phyloP scores from a whole-genome alignment of 2,329 filamentous ascomycete genomes.

The Ophiostoma piceae region DNA sequence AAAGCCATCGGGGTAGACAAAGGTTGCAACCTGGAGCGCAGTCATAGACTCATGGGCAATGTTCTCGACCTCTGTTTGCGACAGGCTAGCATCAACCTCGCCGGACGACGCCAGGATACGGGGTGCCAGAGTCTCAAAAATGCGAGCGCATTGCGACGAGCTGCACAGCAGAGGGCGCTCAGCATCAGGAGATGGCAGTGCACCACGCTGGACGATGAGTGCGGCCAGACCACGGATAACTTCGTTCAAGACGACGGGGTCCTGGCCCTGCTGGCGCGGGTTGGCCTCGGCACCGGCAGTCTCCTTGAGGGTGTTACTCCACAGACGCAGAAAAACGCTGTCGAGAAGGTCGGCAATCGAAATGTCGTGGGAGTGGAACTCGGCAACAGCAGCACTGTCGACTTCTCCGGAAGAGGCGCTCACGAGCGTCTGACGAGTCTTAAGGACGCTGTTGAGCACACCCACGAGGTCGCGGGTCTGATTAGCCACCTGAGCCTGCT shows the following conservation, averaged over 20 bases:
- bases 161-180: slow-evolving; percentile 34
- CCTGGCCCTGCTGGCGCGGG: slow-evolving; percentile 28
- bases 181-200: slow-evolving; percentile 15
- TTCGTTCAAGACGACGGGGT: slow-evolving; percentile 38
- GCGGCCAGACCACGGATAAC: slow-evolving; percentile 45
- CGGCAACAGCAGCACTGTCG: slow-evolving; percentile 31
- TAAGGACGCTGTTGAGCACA: slow-evolving; percentile 48
- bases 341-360: slow-evolving; percentile 42
- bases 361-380: slow-evolving; percentile 37
- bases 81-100: slow-evolving; percentile 10
- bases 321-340: slow-evolving; percentile 40
- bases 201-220: slow-evolving; percentile 40
- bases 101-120: slow-evolving; percentile 13
- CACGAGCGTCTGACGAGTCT: slow-evolving; percentile 41
- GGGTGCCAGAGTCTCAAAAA: slow-evolving; percentile 29
- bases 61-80: slow-evolving; percentile 12
- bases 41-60: slow-evolving; percentile 27
- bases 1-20: slow-evolving; percentile 25
- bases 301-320: slow-evolving; percentile 32
- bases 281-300: slow-evolving; percentile 18
- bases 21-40: slow-evolving; percentile 22
- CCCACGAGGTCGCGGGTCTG: slow-evolving; percentile 50
- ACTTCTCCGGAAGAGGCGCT: slow-evolving; percentile 28
- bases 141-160: slow-evolving; percentile 29
- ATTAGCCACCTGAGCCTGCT: slow-evolving; percentile 45